phyloP scores from a whole-genome alignment of 2,329 filamentous ascomycete genomes.

The Beauveria sp. region DNA sequence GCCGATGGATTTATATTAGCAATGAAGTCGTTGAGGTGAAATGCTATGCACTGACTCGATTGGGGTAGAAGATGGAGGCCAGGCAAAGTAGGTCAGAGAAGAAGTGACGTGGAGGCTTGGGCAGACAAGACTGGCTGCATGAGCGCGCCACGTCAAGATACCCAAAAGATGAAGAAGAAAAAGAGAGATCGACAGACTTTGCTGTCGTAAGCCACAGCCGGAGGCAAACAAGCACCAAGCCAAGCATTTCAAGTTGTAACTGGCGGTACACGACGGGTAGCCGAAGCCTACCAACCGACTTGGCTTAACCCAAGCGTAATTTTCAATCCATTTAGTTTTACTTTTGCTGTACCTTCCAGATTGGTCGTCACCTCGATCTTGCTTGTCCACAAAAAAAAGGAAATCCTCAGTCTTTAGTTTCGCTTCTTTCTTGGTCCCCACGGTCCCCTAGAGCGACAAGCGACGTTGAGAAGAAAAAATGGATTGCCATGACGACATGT shows the following conservation, averaged over 20 bases:
- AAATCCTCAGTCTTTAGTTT: neutral
- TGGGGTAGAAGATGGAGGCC: neutral
- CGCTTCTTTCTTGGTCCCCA: neutral
- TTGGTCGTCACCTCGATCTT: neutral
- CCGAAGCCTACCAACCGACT: neutral
- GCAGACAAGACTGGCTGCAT: neutral
- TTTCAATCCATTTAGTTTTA: no score
- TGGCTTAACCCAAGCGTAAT: neutral
- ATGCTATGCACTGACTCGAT: neutral
- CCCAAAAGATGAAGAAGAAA: neutral
- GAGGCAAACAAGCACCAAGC: slow-evolving; percentile 1
- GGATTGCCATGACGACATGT: slow-evolving; percentile 9
- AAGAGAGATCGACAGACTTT: slow-evolving; percentile 5
- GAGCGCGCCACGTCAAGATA: neutral
- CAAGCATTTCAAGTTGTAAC: neutral
- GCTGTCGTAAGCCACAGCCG: slow-evolving; percentile 5
- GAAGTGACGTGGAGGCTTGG: neutral
- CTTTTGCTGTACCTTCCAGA: neutral
- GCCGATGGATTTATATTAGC: neutral
- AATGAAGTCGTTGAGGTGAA: no score
- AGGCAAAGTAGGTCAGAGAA: neutral
- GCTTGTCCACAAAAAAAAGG: neutral
- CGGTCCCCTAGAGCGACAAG: neutral
- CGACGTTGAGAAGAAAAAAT: neutral
- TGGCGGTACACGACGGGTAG: neutral